Conservation (phyloP, 2,329 filamentous ascomycete genomes). For the Tricladium varicosporioides region DNA sequence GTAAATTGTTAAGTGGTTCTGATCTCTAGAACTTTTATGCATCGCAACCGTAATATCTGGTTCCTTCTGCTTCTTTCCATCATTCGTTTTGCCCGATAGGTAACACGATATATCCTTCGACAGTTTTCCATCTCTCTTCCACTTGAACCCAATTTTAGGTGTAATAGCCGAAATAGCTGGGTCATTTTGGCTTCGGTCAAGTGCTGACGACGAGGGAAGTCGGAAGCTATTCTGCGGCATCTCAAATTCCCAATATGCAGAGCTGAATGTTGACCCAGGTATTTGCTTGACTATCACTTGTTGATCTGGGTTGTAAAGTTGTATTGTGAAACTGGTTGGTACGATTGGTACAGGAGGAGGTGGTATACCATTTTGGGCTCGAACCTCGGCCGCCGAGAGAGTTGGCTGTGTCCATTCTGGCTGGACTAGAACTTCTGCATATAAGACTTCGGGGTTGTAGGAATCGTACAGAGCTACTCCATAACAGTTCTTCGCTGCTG, state of each 20-base stretch:
- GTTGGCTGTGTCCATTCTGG: constrained; percentile 85
- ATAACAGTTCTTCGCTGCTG: constrained; percentile 77
- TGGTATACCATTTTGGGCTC: constrained; percentile 63
- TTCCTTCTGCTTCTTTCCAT: constrained; percentile 78
- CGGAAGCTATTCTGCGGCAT: constrained; percentile 85
- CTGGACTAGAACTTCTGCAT: constrained; percentile 78
- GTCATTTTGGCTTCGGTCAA: constrained; percentile 71
- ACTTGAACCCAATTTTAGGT: constrained; percentile 80
- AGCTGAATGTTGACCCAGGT: constrained; percentile 75
- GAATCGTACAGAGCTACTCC: constrained; percentile 83
- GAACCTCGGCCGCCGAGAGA: constrained; percentile 76
- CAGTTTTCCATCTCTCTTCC: constrained; percentile 84
- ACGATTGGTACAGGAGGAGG: constrained; percentile 69
- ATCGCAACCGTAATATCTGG: constrained; percentile 94
- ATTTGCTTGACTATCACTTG: constrained; percentile 69
- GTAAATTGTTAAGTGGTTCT: constrained; percentile 74
- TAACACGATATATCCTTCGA: constrained; percentile 88
- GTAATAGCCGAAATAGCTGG: constrained; percentile 53
- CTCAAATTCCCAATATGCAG: constrained; percentile 86
- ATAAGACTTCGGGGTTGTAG: constrained; percentile 76
- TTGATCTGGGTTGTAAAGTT: constrained; percentile 93
- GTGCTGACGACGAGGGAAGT: constrained; percentile 70
- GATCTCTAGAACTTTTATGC: constrained; percentile 65
- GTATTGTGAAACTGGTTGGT: constrained; percentile 76
- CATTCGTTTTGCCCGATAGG: constrained; percentile 74